phyloP scores from a whole-genome alignment of 805 yeast genomes.

The Lipomyces oligophaga region DNA sequence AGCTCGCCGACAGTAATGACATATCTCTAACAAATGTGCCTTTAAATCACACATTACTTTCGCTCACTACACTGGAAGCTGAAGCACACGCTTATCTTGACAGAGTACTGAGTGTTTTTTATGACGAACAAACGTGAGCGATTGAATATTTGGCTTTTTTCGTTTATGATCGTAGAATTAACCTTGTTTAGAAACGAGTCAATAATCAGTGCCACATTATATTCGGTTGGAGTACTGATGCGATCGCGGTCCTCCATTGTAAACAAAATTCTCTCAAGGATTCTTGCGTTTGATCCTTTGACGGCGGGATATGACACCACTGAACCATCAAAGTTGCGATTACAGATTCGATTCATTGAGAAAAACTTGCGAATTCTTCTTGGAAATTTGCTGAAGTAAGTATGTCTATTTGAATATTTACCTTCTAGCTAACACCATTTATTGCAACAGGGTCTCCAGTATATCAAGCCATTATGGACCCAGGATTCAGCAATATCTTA shows the following conservation, averaged over 20 bases:
- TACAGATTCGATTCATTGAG: conserved; percentile 62
- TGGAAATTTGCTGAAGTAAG: conserved; percentile 27
- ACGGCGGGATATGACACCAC: conserved; percentile 20
- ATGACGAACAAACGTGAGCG: conserved; percentile 48
- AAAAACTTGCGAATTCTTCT: conserved; percentile 45
- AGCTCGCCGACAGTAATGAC: conserved; percentile 33
- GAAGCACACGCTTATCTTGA: conserved; percentile 73
- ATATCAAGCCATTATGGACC: conserved; percentile 38
- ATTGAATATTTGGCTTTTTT: neutral
- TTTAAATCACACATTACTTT: conserved; percentile 62
- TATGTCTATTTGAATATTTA: neutral
- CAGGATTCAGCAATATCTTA: conserved; percentile 34
- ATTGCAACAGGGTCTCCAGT: conserved; percentile 12
- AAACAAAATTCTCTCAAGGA: conserved; percentile 51
- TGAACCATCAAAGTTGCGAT: conserved; percentile 33
- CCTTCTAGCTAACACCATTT: neutral
- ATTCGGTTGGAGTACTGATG: conserved; percentile 59
- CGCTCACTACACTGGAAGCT: conserved; percentile 52
- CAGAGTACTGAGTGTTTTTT: conserved; percentile 52
- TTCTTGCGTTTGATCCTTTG: conserved; percentile 54
- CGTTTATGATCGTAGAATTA: neutral
- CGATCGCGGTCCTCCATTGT: conserved; percentile 60
- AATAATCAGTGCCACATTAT: conserved; percentile 62
- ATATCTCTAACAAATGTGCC: conserved; percentile 51
- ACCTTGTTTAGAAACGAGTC: conserved; percentile 40